Conservation (phyloP, 2,329 filamentous ascomycete genomes). For the Cryphonectria nitschkei region DNA sequence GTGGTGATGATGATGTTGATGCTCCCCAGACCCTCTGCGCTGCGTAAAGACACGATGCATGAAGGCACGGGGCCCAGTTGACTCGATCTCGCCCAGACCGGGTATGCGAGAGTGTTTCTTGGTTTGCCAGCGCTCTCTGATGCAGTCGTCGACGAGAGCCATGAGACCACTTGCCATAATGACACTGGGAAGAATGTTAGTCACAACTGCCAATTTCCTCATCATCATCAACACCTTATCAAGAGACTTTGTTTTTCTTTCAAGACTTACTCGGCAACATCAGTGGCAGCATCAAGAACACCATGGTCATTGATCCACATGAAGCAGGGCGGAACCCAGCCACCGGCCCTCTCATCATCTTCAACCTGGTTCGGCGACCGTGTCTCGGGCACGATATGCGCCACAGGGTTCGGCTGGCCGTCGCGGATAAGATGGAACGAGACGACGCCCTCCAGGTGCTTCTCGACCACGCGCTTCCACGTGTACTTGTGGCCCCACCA, state of each 20-base stretch:
- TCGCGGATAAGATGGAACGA: conserved; percentile 81
- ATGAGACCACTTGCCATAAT: conserved; percentile 90
- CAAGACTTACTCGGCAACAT: conserved; percentile 79
- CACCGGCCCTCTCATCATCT: conserved; percentile 76
- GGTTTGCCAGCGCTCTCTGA: conserved; percentile 73
- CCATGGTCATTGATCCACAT: conserved; percentile 84
- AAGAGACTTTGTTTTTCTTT: too few species aligned
- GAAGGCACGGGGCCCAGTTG: conserved; percentile 41
- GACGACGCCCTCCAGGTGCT: conserved; percentile 64
- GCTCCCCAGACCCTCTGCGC: conserved; percentile 33
- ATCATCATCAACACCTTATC: too few species aligned
- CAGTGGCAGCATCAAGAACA: conserved; percentile 70
- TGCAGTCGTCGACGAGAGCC: conserved; percentile 87
- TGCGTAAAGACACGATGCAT: conserved; percentile 42
- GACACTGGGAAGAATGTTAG: conserved; percentile 57
- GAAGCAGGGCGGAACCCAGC: conserved; percentile 88
- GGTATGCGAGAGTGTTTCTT: conserved; percentile 47
- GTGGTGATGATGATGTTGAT: conserved; percentile 25
- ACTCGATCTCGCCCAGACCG: conserved; percentile 42
- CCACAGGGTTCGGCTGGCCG: conserved; percentile 66
- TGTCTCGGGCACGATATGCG: conserved; percentile 83
- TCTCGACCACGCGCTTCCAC: conserved; percentile 77
- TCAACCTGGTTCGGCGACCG: conserved; percentile 70
- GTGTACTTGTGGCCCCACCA: conserved; percentile 89
- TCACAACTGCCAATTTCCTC: too few species aligned